Evolutionary conservation across 2,329 filamentous ascomycete species (phyloP).

Genomic region (Cordyceps pruinosa): DNA sequence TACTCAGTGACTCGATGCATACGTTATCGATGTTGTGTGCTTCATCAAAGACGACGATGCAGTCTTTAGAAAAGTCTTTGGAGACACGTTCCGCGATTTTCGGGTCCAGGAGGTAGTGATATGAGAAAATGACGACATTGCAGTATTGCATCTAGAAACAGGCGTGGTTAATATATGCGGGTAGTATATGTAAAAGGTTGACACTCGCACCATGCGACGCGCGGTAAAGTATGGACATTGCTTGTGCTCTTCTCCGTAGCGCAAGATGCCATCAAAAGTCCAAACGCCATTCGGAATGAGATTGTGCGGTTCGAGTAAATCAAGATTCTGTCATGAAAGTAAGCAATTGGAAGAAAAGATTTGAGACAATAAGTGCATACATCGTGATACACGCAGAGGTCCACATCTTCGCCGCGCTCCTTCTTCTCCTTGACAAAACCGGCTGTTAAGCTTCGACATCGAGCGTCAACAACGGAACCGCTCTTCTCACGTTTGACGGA

Average conservation of each 20-base stretch:
- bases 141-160: conserved; percentile 80
- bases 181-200: too few species aligned
- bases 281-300: conserved; percentile 91
- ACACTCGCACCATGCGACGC: conserved; percentile 70
- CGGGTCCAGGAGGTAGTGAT: conserved; percentile 94
- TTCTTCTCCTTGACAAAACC: conserved; percentile 98
- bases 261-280: conserved; percentile 82
- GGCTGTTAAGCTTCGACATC: conserved; percentile 89
- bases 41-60: conserved; percentile 97
- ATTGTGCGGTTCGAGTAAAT: conserved; percentile 90
- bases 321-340: conserved; percentile 61
- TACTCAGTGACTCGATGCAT: conserved; percentile 94
- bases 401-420: conserved; percentile 86
- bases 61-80: conserved; percentile 93
- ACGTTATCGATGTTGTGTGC: conserved; percentile 99
- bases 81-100: conserved; percentile 97
- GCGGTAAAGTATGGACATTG: conserved; percentile 98
- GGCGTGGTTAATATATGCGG: not conserved
- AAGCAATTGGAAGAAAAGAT: not conserved
- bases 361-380: conserved; percentile 35
- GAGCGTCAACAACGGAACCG: conserved; percentile 86
- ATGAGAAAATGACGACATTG: conserved; percentile 99
- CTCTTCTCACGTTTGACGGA: conserved; percentile 96
- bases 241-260: conserved; percentile 90
- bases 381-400: conserved; percentile 93